Base-by-base conservation (phyloP, 164 flowering plant species). In the Magnolia officinalis region DNA sequence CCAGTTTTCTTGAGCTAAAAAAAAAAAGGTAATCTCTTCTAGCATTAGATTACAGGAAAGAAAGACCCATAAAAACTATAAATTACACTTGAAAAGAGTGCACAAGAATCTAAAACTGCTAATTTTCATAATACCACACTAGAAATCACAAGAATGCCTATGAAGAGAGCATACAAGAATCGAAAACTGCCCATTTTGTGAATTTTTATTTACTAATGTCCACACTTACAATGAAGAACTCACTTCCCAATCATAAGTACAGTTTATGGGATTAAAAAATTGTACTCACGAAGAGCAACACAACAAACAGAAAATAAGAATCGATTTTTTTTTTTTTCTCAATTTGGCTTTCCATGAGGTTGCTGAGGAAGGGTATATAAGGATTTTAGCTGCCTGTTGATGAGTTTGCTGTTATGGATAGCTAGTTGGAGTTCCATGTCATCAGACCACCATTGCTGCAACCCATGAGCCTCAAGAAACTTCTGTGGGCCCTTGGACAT, bases 371-470 rank as follows among this genome's bases (percentile, higher is more conserved):
- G 79, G 19, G 81, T 85, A 70, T 94, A 89, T 80, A 93, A 79
- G 31, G 98, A 93, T 73, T 90, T 90, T 29, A 95, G 87, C 80
- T 95, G 98, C 75, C 87, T 83, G 82, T 82, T 89, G 49, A 95
- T 90, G 31, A 93, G 87, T 89, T 89, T 93, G 83, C 98, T 89
- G 73, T 88, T 84, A 31, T 85, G 83, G 1, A 90, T 74, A 76
- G 94, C 89, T 80, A 85, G 73, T 74, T 89, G 96, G 63, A 96
- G 90, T 67, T 94, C 93, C 86, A 91, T 79, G 59, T 92, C 95
- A 83, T 90, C 91, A 45, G 96, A 87, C 99, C 99, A 96, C 99
- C 99, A 96, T 50, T 96, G 98, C 81, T 94, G 93, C 77, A 96
- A 75, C 49, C 96, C 94, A 77, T 94, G 98, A 63, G 99, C 98